These are phyloP conservation scores for Xerocomellus chrysenteron DNA, from an alignment of 768 basidiomycete genomes.

Conservation along the genomic window DNA sequence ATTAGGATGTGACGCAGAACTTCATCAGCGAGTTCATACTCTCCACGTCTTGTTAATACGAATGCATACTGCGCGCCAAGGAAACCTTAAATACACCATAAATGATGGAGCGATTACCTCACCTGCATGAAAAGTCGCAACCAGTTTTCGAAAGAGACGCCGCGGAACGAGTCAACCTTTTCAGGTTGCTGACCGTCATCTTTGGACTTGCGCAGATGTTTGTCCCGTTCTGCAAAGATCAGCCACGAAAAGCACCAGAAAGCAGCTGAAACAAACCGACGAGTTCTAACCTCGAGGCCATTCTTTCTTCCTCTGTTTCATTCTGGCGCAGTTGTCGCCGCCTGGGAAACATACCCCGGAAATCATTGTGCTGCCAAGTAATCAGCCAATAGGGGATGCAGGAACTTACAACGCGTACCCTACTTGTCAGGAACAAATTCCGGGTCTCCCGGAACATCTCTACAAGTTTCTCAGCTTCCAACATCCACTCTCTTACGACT, in stretches of 20 bases:
- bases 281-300: slow-evolving; percentile 58
- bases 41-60: slow-evolving; percentile 58
- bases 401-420: slow-evolving; percentile 50
- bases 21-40: slow-evolving; percentile 69
- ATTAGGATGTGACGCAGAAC: slow-evolving; percentile 70
- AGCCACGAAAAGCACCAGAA: not conserved
- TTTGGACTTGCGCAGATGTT: slow-evolving; percentile 47
- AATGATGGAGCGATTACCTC: not conserved
- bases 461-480: slow-evolving; percentile 81
- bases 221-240: slow-evolving; percentile 21
- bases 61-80: slow-evolving; percentile 63
- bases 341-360: slow-evolving; percentile 21
- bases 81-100: slow-evolving; percentile 1
- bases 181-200: slow-evolving; percentile 40
- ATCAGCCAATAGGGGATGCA: not conserved
- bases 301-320: slow-evolving; percentile 16
- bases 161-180: slow-evolving; percentile 71
- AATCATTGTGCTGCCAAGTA: slow-evolving; percentile 15
- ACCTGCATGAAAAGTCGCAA: slow-evolving; percentile 84
- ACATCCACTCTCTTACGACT: slow-evolving; percentile 70
- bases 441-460: slow-evolving; percentile 89
- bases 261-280: slow-evolving; percentile 36
- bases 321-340: slow-evolving; percentile 15
- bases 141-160: slow-evolving; percentile 84
- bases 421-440: slow-evolving; percentile 74